phyloP scores from a whole-genome alignment of 2,329 filamentous ascomycete species.

The Cordyceps fumosorosea region DNA sequence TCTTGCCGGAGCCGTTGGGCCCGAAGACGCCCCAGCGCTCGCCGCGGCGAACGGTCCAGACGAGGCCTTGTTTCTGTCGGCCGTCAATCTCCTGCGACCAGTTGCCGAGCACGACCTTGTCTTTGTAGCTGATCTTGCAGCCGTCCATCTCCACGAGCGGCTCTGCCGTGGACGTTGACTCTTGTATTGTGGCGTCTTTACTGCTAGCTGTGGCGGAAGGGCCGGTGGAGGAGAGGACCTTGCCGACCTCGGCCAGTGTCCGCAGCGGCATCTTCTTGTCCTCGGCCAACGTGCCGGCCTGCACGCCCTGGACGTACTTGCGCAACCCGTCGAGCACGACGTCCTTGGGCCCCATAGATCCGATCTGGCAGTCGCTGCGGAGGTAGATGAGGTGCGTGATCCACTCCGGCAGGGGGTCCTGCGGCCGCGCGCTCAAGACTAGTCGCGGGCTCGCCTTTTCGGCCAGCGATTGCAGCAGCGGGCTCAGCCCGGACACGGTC shows the following conservation, averaged over 20 bases:
- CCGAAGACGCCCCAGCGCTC: conserved; percentile 91
- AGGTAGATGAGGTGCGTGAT: conserved; percentile 77
- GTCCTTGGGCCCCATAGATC: conserved; percentile 58
- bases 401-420: conserved; percentile 85
- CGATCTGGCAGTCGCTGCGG: conserved; percentile 58
- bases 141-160: conserved; percentile 81
- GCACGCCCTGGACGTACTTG: conserved; percentile 41
- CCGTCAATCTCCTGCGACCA: conserved; percentile 58
- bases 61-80: conserved; percentile 53
- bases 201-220: conserved; percentile 9
- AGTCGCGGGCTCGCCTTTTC: conserved; percentile 61
- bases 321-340: conserved; percentile 51
- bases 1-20: conserved; percentile 92
- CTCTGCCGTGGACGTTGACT: conserved; percentile 43
- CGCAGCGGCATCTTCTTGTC: conserved; percentile 43
- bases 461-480: conserved; percentile 63
- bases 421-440: conserved; percentile 71
- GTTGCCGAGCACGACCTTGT: conserved; percentile 70
- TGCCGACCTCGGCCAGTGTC: conserved; percentile 44
- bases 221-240: conserved; percentile 28
- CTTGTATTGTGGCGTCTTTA: conserved; percentile 11
- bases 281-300: conserved; percentile 35
- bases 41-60: conserved; percentile 77
- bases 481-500: conserved; percentile 65
- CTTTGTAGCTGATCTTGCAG: conserved; percentile 73